Evolutionary conservation across 2,329 filamentous ascomycete species (phyloP).

Genomic region (Talaromyces piceae): DNA sequence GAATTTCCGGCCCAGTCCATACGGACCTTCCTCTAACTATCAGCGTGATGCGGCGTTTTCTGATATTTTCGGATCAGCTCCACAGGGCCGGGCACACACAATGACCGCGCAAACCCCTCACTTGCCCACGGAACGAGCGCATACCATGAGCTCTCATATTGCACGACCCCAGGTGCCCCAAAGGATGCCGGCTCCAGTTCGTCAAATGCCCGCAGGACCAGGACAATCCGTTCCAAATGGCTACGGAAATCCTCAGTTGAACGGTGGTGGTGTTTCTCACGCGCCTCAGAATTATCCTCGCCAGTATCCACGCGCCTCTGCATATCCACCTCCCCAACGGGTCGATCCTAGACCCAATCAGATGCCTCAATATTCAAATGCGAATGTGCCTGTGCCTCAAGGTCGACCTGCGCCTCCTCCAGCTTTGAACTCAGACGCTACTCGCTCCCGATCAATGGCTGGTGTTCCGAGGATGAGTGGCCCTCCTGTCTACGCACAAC

Average conservation of each 20-base stretch:
- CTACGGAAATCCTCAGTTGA: slow-evolving; percentile 28
- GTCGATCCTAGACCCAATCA: slow-evolving; percentile 54
- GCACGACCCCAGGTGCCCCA: slow-evolving; percentile 38
- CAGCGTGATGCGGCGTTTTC: slow-evolving; percentile 93
- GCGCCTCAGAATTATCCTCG: slow-evolving; percentile 51
- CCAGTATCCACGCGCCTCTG: slow-evolving; percentile 57
- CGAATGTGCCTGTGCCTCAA: slow-evolving; percentile 42
- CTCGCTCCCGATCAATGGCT: slow-evolving; percentile 89
- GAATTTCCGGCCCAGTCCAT: slow-evolving; percentile 47
- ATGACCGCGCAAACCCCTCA: slow-evolving; percentile 75
- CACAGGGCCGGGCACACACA: slow-evolving; percentile 83
- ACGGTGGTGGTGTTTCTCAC: slow-evolving; percentile 6
- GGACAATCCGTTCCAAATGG: slow-evolving; percentile 32
- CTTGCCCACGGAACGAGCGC: slow-evolving; percentile 61
- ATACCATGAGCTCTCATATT: slow-evolving; percentile 62
- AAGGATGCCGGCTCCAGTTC: slow-evolving; percentile 34
- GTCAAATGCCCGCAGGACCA: slow-evolving; percentile 40
- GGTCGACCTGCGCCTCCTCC: slow-evolving; percentile 55
- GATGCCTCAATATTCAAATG: slow-evolving; percentile 49
- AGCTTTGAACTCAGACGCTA: slow-evolving; percentile 75
- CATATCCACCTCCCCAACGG: slow-evolving; percentile 66
- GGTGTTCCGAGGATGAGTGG: slow-evolving; percentile 51
- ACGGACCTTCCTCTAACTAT: slow-evolving; percentile 42
- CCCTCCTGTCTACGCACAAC: slow-evolving; percentile 63
- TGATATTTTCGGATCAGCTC: slow-evolving; percentile 86